Base-by-base conservation (phyloP, 164 flowering plant genomes). In the Berberis vulgaris region DNA sequence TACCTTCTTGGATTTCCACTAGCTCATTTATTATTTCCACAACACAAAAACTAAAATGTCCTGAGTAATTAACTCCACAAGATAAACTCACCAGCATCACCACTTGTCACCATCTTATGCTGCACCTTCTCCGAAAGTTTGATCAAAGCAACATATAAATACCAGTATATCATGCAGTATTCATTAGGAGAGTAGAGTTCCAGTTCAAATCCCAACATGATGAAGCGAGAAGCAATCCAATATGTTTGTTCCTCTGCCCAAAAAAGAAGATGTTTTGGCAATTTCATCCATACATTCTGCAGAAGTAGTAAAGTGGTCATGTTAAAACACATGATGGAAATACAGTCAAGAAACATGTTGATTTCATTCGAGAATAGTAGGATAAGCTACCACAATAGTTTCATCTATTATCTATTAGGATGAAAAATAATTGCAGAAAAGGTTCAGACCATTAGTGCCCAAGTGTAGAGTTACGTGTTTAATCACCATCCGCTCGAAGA, bases 141-240 rank as follows among this genome's bases (percentile, higher is more conserved):
- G 75, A 85, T 76, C 60, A 83, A 69, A 62, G 88, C 77, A 61
- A 83, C 80, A 70, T 85, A 86, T 62, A 83, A 66, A 79, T 89
- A 95, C 99, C 97, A 91, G 72, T 95, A 91, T 6, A 89, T 90
- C 99, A 95, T 95, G 85, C 97, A 91, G 76, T 89, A 95, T 69
- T 95, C 97, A 70, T 79, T 67, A 5, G 87, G 83, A n/a, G 97
- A 89, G 73, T 95, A 95, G 43, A 95, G 91, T 49, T 89, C 99
- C 70, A 95, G 69, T 62, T 95, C 99, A 72, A 95, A 95, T 7
- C 99, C 99, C 82, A 89, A 65, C 63, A 82, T 67, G 60, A 95
- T 89, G 71, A 91, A 95, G 41, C 97, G 92, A 46, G 73, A 80
- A 69, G 97, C 96, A 60, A 95, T 84, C 99, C 97, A 91, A 68